Evolutionary conservation across 306 rosid genomes (phyloP).

Genomic region (Quercus engelmannii): DNA sequence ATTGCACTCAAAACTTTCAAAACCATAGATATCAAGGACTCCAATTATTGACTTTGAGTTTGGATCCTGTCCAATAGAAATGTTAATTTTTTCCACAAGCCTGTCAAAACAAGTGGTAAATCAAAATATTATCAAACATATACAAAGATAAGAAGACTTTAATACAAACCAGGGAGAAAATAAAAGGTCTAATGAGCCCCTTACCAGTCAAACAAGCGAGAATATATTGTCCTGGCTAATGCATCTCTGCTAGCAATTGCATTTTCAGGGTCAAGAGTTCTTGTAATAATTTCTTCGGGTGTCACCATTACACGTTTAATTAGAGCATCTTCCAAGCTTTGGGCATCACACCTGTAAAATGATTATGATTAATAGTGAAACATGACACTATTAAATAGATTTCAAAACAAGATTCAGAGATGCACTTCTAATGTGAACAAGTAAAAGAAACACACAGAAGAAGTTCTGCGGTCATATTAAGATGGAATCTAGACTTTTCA

Average conservation of each 20-base stretch:
- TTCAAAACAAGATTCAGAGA: not conserved
- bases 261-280: slow-evolving; percentile 95
- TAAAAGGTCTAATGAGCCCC: not conserved
- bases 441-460: slow-evolving; percentile 48
- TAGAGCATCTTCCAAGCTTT: slow-evolving; percentile 96
- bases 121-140: slow-evolving; percentile 4
- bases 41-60: slow-evolving; percentile 90
- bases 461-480: slow-evolving; percentile 79
- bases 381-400: not conserved
- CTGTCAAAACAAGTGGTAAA: slow-evolving; percentile 38
- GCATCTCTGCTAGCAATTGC: slow-evolving; percentile 95
- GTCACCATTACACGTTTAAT: slow-evolving; percentile 99
- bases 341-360: slow-evolving; percentile 65
- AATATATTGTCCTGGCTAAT: slow-evolving; percentile 84
- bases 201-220: slow-evolving; percentile 97
- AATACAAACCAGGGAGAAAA: too few relatives aligned
- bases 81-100: slow-evolving; percentile 95
- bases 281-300: slow-evolving; percentile 93
- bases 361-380: too few relatives aligned
- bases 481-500: slow-evolving; percentile 94
- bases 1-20: slow-evolving; percentile 94
- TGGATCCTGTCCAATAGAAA: slow-evolving; percentile 94
- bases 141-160: slow-evolving; percentile 9
- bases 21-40: slow-evolving; percentile 98
- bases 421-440: too few relatives aligned